Conservation (phyloP, 371 early-diverging fungal genomes). For the Mucor lusitanicus region DNA sequence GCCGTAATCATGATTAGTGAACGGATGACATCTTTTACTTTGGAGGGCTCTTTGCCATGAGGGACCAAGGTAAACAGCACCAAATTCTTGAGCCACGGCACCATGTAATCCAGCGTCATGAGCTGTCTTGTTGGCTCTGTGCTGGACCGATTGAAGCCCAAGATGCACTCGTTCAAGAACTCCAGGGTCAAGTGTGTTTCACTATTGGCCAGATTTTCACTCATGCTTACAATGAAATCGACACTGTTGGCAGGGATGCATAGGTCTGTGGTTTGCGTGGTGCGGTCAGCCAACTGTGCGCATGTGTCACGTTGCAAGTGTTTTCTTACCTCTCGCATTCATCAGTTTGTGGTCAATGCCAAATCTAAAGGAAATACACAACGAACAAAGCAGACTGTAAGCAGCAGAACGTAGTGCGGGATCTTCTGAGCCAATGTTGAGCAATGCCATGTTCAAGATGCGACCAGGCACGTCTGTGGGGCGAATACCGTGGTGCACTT, state of each 20-base stretch:
- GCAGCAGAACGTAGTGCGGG: conserved; percentile 75
- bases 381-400: conserved; percentile 80
- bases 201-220: conserved; percentile 69
- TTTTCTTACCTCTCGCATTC: conserved; percentile 57
- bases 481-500: conserved; percentile 67
- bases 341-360: conserved; percentile 75
- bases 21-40: conserved; percentile 71
- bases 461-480: conserved; percentile 90
- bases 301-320: no score
- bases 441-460: conserved; percentile 87
- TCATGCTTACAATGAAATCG: conserved; percentile 73
- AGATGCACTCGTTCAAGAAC: conserved; percentile 81
- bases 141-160: conserved; percentile 75
- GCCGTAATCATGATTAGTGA: conserved; percentile 79
- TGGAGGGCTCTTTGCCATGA: conserved; percentile 27
- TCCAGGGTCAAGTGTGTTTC: conserved; percentile 84
- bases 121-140: conserved; percentile 59
- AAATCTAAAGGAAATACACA: conserved; percentile 77
- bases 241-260: conserved; percentile 86
- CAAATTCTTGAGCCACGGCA: conserved; percentile 85
- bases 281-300: no score
- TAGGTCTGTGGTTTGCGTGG: conserved; percentile 54
- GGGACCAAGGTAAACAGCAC: conserved; percentile 48
- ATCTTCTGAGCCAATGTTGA: conserved; percentile 81
- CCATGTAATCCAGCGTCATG: conserved; percentile 82